Conservation (phyloP, 106 monocot species). For the Posidonia australis region DNA sequence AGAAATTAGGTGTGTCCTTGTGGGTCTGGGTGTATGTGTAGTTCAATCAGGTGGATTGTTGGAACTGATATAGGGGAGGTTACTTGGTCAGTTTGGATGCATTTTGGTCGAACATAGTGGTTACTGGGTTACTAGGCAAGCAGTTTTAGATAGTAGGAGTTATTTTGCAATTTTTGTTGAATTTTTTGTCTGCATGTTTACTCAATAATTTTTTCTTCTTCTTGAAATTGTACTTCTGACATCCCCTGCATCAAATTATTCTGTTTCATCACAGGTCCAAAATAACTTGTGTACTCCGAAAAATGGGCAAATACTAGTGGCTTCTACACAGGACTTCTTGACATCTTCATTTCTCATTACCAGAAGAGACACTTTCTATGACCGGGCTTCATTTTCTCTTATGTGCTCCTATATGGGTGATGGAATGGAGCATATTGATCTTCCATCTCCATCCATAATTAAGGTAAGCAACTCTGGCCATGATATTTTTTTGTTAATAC, state of each 20-base stretch:
- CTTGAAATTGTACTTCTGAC: neutral
- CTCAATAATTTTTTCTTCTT: neutral
- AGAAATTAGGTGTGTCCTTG: too few relatives aligned
- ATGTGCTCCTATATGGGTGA: slow-evolving; percentile 94
- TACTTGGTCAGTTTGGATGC: too few relatives aligned
- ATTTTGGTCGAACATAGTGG: too few relatives aligned
- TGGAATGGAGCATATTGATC: slow-evolving; percentile 78
- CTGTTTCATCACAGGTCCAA: slow-evolving; percentile 57
- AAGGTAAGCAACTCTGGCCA: slow-evolving; percentile 35
- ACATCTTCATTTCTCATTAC: slow-evolving; percentile 95
- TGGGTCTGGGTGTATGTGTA: too few relatives aligned
- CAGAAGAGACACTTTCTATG: slow-evolving; percentile 94
- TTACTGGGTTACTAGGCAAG: too few relatives aligned
- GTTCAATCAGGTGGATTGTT: too few relatives aligned
- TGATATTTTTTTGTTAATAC: too few relatives aligned
- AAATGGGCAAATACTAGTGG: slow-evolving; percentile 96
- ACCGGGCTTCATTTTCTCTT: slow-evolving; percentile 66
- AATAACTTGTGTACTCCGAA: slow-evolving; percentile 98
- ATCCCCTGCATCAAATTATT: neutral
- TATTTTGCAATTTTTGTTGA: too few relatives aligned
- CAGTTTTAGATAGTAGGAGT: neutral
- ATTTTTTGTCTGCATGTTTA: neutral
- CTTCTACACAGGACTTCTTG: slow-evolving; percentile 95
- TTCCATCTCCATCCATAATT: slow-evolving; percentile 75
- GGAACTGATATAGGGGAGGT: too few relatives aligned